phyloP scores from a whole-genome alignment of 495 filamentous ascomycete genomes.

The Chaetomium tenue region DNA sequence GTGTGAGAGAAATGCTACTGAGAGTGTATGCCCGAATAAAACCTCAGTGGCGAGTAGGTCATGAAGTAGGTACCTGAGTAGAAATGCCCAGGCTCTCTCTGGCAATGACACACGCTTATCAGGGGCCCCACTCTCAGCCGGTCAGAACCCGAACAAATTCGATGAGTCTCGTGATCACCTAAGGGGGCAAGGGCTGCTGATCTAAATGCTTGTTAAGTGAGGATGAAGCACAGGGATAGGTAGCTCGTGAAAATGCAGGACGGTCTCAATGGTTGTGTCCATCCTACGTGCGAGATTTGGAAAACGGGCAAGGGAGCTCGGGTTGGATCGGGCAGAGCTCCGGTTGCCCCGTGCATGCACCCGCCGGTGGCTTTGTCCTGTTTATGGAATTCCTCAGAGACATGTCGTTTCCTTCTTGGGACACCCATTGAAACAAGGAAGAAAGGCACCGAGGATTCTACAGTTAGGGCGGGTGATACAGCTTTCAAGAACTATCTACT shows the following conservation, averaged over 20 bases:
- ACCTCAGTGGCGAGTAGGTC: neutral
- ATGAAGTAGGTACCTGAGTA: too few relatives aligned
- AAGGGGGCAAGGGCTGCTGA: neutral
- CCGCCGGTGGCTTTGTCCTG: too few relatives aligned
- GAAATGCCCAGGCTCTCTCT: neutral
- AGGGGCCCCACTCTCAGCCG: neutral
- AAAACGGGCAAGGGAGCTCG: neutral
- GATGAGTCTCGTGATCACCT: neutral
- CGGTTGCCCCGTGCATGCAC: neutral
- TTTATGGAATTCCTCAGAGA: too few relatives aligned
- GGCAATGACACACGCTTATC: constrained; percentile 1
- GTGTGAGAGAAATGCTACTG: neutral
- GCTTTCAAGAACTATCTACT: too few relatives aligned
- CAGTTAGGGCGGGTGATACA: too few relatives aligned
- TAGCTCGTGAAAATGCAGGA: neutral
- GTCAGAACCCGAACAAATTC: neutral
- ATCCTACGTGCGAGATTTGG: neutral
- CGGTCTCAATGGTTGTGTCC: neutral
- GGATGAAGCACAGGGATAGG: neutral
- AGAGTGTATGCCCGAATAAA: neutral
- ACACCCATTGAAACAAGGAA: too few relatives aligned
- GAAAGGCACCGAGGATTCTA: too few relatives aligned
- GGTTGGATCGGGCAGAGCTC: neutral
- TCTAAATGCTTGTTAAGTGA: neutral
- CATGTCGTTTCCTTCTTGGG: too few relatives aligned